A percentile compares a stretch with the other conserved stretches of the same genome.
phyloP scores from a whole-genome alignment of 2,329 filamentous ascomycete genomes.

The Cordyceps militaris region DNA sequence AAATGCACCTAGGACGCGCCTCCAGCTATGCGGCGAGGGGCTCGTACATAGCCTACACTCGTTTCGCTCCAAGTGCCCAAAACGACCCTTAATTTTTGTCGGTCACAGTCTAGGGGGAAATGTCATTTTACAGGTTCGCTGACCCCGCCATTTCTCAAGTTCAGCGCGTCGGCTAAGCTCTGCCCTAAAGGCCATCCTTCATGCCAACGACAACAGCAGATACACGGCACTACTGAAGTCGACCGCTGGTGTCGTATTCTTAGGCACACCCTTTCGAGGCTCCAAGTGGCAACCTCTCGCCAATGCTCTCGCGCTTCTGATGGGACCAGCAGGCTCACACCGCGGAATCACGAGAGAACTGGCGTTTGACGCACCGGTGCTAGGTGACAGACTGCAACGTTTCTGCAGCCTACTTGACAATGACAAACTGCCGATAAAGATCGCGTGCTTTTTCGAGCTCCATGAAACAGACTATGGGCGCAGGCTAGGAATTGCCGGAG shows the following conservation, averaged over 20 bases:
- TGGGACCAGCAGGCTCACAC: slow-evolving; percentile 15
- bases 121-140: slow-evolving; percentile 16
- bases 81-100: slow-evolving; percentile 17
- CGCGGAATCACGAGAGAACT: slow-evolving; percentile 15
- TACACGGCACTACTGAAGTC: slow-evolving; percentile 5
- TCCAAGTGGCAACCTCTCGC: slow-evolving; percentile 12
- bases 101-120: slow-evolving; percentile 19
- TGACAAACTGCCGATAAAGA: neutral
- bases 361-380: slow-evolving; percentile 11
- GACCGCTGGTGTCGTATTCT: slow-evolving; percentile 15
- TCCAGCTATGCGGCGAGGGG: slow-evolving; percentile 18
- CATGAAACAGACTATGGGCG: neutral
- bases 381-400: slow-evolving; percentile 16
- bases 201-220: slow-evolving; percentile 13
- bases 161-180: neutral
- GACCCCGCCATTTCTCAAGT: too few species aligned
- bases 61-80: slow-evolving; percentile 5
- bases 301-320: slow-evolving; percentile 6
- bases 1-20: slow-evolving; percentile 17
- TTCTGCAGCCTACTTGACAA: slow-evolving; percentile 13
- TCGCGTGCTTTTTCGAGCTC: neutral
- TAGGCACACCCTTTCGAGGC: slow-evolving; percentile 17
- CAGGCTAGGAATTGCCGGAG: neutral
- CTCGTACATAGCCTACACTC: slow-evolving; percentile 14
- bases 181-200: slow-evolving; percentile 13